These are phyloP conservation scores for Annulohypoxylon moriforme DNA, from an alignment of 495 filamentous ascomycete genomes.

Conservation along the genomic window DNA sequence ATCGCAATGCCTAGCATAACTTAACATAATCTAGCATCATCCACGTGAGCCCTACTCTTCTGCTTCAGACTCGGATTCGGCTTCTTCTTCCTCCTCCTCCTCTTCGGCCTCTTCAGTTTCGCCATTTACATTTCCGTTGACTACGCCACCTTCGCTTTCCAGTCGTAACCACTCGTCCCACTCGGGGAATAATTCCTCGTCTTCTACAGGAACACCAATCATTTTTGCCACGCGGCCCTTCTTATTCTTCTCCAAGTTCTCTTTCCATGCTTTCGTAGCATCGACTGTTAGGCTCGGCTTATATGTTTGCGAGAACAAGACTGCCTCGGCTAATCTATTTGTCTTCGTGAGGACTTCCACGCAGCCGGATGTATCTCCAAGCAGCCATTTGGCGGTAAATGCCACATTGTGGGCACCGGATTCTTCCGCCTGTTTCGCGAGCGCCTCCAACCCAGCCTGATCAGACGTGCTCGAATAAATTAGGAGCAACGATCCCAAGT, in stretches of 20 bases:
- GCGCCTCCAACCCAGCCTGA: conserved; percentile 73
- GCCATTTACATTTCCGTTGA: conserved; percentile 62
- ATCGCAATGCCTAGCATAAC: not conserved
- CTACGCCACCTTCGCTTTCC: conserved; percentile 72
- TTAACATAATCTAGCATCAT: not conserved
- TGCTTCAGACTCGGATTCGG: conserved; percentile 17
- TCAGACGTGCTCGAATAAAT: conserved; percentile 86
- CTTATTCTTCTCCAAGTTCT: conserved; percentile 77
- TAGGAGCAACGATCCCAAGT: conserved; percentile 87
- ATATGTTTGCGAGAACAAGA: conserved; percentile 93
- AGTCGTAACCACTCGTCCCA: conserved; percentile 90
- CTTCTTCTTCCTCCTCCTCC: conserved; percentile 39
- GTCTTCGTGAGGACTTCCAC: conserved; percentile 83
- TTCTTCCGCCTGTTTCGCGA: conserved; percentile 78
- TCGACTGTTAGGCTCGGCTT: conserved; percentile 79
- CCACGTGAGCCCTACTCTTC: conserved; percentile 24
- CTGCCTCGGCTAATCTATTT: conserved; percentile 82
- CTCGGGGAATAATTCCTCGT: conserved; percentile 93
- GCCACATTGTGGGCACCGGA: conserved; percentile 89
- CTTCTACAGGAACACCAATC: conserved; percentile 84
- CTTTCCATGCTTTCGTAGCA: conserved; percentile 83
- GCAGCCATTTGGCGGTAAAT: conserved; percentile 89
- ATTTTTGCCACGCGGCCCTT: conserved; percentile 85
- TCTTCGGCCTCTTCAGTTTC: conserved; percentile 52
- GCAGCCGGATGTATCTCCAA: conserved; percentile 84